Percentiles rank a stretch among this genome's conserved stretches.
phyloP scores from a whole-genome alignment of 2,329 filamentous ascomycete species.

The Fusarium agapanthi region DNA sequence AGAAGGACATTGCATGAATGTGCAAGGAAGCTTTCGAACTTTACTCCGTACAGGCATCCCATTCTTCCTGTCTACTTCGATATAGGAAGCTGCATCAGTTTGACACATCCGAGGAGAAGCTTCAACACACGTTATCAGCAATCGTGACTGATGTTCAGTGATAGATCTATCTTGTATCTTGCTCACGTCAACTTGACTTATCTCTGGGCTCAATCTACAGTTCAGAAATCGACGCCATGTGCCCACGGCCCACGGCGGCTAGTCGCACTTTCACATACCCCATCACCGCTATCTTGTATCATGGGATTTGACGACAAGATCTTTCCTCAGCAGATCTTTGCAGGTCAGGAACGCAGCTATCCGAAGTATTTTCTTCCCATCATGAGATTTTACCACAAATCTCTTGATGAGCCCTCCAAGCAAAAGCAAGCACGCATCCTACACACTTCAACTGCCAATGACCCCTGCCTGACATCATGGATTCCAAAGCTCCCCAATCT shows the following conservation, averaged over 20 bases:
- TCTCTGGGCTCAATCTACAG: conserved; percentile 23
- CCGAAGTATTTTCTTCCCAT: background rate
- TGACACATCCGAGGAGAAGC: conserved; percentile 13
- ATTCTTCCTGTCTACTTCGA: background rate
- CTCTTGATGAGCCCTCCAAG: background rate
- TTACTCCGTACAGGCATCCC: background rate
- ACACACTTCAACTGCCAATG: background rate
- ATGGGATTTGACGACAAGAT: background rate
- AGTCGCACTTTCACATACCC: background rate
- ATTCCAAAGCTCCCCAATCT: conserved; percentile 25
- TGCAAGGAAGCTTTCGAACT: conserved; percentile 2
- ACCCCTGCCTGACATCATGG: conserved; percentile 39
- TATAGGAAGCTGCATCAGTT: conserved; percentile 7
- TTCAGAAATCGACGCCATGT: conserved; percentile 11
- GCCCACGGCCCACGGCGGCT: conserved; percentile 19
- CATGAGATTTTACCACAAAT: background rate
- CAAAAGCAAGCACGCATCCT: conserved; percentile 1
- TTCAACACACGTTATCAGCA: conserved; percentile 5
- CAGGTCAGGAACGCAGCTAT: background rate
- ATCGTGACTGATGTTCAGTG: background rate
- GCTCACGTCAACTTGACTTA: background rate
- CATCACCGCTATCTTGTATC: conserved; percentile 10
- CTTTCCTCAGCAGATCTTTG: conserved; percentile 13
- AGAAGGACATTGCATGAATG: conserved; percentile 34
- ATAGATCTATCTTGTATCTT: background rate